Evolutionary conservation across 306 rosid species (phyloP), one percentile per base, ranked within the genome.

Genomic region (Trifolium fragiferum): DNA sequence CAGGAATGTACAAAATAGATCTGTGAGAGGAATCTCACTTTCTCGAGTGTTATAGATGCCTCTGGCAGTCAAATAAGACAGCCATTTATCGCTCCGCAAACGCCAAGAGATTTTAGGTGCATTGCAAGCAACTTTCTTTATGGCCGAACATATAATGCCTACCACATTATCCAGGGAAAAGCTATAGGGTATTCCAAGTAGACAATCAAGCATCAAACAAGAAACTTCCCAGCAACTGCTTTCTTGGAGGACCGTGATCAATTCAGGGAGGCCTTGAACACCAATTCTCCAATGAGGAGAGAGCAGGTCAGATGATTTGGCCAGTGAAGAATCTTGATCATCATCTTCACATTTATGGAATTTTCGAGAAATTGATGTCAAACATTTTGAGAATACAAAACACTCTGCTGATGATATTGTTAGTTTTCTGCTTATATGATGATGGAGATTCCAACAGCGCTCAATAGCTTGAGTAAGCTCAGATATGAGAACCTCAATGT

Each of bases 101-200:
- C 98, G 98, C 98, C 93, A 93, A 40, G 81, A 74, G 47, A 93
- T 63, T 81, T 87, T 90, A 58, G 98, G 98, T 7, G 98, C 98
- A 65, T 79, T 60, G 83, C 84, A 86, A 75, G 85, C 84, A 57
- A 74, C 82, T 47, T 73, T 90, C 80, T 85, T 89, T 66, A 93
- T 76, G 65, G 93, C 87, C 68, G 96, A 82, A 77, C 92, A 93
- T 79, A 90, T 73, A 49, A 75, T 38, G 73, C 86, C 86, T 60
- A 85, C 76, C 62, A 85, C 89, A 84, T 81, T 85, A 68, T 85
- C 89, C 63, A 90, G 78, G 75, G 38, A 68, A 77, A 90, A 85
- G 73, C 81, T 67, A 66, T 19, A 69, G 23, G 96, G 96, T 41
- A 81, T 77, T 68, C 82, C 87, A 72, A 89, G 89, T 68, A 89